Evolutionary conservation across 306 rosid species (phyloP), one percentile per base, ranked within the genome.

Genomic region (Medicago lupulina): DNA sequence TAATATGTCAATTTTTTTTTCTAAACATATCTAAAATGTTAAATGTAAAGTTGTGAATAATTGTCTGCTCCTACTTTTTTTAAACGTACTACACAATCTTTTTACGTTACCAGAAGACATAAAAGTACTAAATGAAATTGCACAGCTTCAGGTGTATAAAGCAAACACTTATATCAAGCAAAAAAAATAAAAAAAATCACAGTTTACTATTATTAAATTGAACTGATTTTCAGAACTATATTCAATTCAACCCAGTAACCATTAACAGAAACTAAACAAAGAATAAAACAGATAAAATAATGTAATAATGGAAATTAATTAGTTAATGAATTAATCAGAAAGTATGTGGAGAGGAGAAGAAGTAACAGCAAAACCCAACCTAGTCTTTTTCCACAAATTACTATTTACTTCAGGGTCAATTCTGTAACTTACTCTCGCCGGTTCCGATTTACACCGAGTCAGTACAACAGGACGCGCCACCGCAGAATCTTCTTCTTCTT

Each of bases 391-490:
- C 90, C 88, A 81, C 76, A 80, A 84, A 66, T 46, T 46, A 46
- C 68, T 67, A 70, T 83, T 73, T 14, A 81, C 34, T 73, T 82
- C 91, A 50, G 91, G 88, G 59, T 86, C 79, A 66, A 89, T 83
- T 61, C 86, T 86, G 71, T 83, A 71, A 38, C 81, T 82, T 34
- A 77, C 79, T 84, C 93, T 83, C 1, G 88, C 95, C 23, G 97
- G 98, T 77, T 90, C 97, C 65, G 98, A 95, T 87, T 90, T 95
- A 83, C 98, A 87, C 87, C 97, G 82, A 2, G 91, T 89, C 9
- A 95, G 96, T 9, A 89, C 75, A 38, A 83, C 63, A 11, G 91
- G 91, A 0, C 84, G 75, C 25, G 51, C 77, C 60, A 17, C 73
- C 67, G 67, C 12, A 14, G 12, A 28, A 21, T 5, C 16, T 2